These are phyloP conservation scores for Coccinonectria pachysandricola DNA, from an alignment of 2,329 filamentous ascomycete species.

Conservation along the genomic window DNA sequence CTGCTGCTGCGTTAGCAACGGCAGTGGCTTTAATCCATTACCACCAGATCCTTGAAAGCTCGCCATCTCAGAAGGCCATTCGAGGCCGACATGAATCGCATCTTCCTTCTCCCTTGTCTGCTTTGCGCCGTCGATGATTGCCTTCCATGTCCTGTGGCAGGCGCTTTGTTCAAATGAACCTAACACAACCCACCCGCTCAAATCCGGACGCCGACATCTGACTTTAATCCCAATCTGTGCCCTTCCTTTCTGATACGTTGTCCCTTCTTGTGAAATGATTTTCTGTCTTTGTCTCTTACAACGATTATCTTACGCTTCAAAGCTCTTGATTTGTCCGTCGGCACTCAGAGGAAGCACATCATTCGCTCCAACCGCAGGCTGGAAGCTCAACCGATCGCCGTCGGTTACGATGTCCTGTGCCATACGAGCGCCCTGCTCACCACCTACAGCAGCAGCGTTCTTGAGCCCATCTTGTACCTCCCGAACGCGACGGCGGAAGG, in stretches of 20 bases:
- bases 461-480: conserved; percentile 71
- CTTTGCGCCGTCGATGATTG: no score
- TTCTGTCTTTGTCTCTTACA: conserved; percentile 1
- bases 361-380: conserved; percentile 31
- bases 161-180: no score
- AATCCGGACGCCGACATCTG: conserved; percentile 11
- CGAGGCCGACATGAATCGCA: no score
- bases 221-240: conserved; percentile 5
- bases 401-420: conserved; percentile 38
- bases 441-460: conserved; percentile 37
- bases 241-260: conserved; percentile 3
- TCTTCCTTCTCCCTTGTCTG: no score
- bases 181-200: conserved; percentile 4
- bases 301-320: conserved; percentile 34
- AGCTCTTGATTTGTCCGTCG: conserved; percentile 46
- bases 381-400: conserved; percentile 44
- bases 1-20: no score
- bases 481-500: conserved; percentile 78
- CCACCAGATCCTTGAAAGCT: no score
- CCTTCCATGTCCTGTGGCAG: no score
- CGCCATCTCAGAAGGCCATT: no score
- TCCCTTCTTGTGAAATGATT: conserved; percentile 1
- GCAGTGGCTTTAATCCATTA: no score
- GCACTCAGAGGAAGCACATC: conserved; percentile 45
- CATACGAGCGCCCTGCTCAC: conserved; percentile 38